phyloP scores from a whole-genome alignment of 495 filamentous ascomycete species.

The Podospora australis region DNA sequence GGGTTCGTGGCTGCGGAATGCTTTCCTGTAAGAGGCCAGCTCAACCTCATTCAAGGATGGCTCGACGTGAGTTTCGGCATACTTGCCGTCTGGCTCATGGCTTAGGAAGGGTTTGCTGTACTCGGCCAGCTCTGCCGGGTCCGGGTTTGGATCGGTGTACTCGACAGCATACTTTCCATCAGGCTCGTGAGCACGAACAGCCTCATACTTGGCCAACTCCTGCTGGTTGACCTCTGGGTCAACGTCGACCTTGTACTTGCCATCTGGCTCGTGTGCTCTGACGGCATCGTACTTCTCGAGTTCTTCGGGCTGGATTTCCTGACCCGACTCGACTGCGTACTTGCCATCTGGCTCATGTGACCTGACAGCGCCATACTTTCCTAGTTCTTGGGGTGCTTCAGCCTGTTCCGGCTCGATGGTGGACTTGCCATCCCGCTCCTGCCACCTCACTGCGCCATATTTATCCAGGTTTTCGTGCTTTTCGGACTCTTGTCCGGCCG shows the following conservation, averaged over 20 bases:
- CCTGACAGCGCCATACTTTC: too few relatives aligned
- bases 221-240: background rate
- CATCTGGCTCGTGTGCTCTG: conserved; percentile 18
- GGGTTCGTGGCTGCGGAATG: conserved; percentile 32
- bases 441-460: conserved; percentile 13
- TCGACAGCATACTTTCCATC: background rate
- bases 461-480: conserved; percentile 14
- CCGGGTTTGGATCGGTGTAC: background rate
- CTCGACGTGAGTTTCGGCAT: conserved; percentile 6
- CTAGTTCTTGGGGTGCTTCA: too few relatives aligned
- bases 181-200: background rate
- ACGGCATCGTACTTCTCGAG: conserved; percentile 10
- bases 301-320: too few relatives aligned
- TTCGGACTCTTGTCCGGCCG: conserved; percentile 1
- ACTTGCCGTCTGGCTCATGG: conserved; percentile 16
- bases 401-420: background rate
- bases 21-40: conserved; percentile 22
- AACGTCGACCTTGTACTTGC: conserved; percentile 12
- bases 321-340: too few relatives aligned
- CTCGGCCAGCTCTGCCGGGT: background rate
- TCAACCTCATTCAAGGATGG: conserved; percentile 10
- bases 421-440: conserved; percentile 23
- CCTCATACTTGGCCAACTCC: conserved; percentile 12
- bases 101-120: conserved; percentile 1
- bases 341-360: conserved; percentile 18